Conservation (phyloP, 345 rosid genomes). For the Salix brachista region DNA sequence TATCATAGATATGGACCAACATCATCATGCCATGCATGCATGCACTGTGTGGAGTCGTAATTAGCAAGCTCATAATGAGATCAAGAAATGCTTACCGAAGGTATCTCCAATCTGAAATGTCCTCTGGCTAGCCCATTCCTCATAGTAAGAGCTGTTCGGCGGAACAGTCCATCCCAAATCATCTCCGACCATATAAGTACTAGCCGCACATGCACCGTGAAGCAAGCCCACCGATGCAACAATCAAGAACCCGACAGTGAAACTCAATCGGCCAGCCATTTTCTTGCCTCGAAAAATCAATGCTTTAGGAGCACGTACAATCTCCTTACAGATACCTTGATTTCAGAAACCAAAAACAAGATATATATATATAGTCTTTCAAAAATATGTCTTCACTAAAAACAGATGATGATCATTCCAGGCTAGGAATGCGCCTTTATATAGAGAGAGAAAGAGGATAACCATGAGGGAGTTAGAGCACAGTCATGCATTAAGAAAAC, state of each 20-base stretch:
- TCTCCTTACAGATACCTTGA: not conserved
- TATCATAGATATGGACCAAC: too few relatives aligned
- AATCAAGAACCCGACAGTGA: not conserved
- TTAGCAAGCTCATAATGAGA: not conserved
- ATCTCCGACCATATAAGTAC: conserved; percentile 11
- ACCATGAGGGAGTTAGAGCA: too few relatives aligned
- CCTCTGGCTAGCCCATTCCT: conserved; percentile 8
- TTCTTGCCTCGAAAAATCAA: not conserved
- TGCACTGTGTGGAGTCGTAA: not conserved
- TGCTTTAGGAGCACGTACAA: too few relatives aligned
- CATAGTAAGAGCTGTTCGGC: conserved; percentile 19
- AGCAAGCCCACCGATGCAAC: conserved; percentile 1
- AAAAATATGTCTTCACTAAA: too few relatives aligned
- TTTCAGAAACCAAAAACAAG: not conserved
- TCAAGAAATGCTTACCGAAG: not conserved
- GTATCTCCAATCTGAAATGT: conserved; percentile 12
- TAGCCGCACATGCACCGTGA: not conserved
- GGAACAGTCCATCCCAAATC: conserved; percentile 24
- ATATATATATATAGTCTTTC: too few relatives aligned
- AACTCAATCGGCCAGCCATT: not conserved
- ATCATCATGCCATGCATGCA: too few relatives aligned
- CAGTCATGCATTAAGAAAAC: too few relatives aligned
- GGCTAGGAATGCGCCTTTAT: too few relatives aligned
- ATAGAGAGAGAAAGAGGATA: too few relatives aligned
- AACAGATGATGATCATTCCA: too few relatives aligned